These are phyloP conservation scores for Choiromyces venosus DNA, from an alignment of 495 filamentous ascomycete species.

Conservation along the genomic window DNA sequence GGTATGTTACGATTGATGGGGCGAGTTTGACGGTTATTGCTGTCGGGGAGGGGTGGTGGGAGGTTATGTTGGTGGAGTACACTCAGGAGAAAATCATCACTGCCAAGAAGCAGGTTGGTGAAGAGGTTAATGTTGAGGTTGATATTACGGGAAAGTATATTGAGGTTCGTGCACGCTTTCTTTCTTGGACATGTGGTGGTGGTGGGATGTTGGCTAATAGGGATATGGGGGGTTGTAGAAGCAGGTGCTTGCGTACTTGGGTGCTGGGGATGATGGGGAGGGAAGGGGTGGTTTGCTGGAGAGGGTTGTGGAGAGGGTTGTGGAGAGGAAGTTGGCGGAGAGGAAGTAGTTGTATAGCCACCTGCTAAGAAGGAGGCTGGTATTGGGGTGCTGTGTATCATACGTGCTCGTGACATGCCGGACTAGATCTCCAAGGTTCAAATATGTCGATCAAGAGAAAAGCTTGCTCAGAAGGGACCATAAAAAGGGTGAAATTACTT, in stretches of 20 bases:
- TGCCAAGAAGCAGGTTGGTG: conserved; percentile 72
- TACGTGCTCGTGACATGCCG: background rate
- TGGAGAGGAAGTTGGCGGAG: conserved; percentile 60
- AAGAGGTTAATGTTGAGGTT: conserved; percentile 92
- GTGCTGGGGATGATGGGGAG: conserved; percentile 52
- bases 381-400: background rate
- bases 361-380: background rate
- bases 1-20: conserved; percentile 92
- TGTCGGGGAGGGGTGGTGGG: conserved; percentile 77
- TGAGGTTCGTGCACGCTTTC: conserved; percentile 42
- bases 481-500: background rate
- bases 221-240: conserved; percentile 53
- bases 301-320: conserved; percentile 65
- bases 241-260: conserved; percentile 66
- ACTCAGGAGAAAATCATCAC: conserved; percentile 90
- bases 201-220: background rate
- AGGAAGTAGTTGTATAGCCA: conserved; percentile 6
- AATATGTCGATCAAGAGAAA: too few relatives aligned
- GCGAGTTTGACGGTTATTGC: conserved; percentile 86
- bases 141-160: conserved; percentile 99
- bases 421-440: background rate
- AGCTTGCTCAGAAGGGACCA: background rate
- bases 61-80: conserved; percentile 99
- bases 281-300: conserved; percentile 69
- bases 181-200: background rate